A percentile compares a stretch with the other conserved stretches of the same genome.
Evolutionary conservation across 257 asterid species (phyloP).

Genomic region (Misopates orontium): DNA sequence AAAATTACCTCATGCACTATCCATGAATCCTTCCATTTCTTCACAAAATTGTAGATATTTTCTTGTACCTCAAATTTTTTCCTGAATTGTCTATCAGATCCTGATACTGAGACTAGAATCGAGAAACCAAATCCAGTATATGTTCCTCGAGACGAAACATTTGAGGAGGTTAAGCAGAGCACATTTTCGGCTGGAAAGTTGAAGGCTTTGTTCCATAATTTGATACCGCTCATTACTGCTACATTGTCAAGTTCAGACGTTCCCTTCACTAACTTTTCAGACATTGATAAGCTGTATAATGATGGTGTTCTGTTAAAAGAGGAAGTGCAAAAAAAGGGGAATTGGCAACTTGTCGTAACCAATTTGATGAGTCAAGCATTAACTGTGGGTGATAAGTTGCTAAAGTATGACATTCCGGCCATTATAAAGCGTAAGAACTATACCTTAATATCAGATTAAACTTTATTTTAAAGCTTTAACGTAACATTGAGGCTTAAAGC

Average conservation of each 20-base stretch:
- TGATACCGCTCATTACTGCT: conserved; percentile 71
- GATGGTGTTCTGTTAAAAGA: conserved; percentile 54
- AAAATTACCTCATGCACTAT: too few relatives aligned
- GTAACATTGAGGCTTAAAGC: background rate
- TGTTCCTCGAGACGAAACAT: conserved; percentile 88
- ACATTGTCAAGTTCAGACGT: conserved; percentile 67
- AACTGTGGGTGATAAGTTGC: conserved; percentile 61
- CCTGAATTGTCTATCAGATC: conserved; percentile 45
- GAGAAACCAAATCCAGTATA: conserved; percentile 88
- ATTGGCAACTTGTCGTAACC: conserved; percentile 31
- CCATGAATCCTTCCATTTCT: background rate
- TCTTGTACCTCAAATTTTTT: background rate
- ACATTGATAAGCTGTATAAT: conserved; percentile 71
- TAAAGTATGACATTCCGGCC: conserved; percentile 81
- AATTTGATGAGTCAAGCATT: conserved; percentile 43
- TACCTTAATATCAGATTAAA: background rate
- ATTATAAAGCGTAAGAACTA: conserved; percentile 58
- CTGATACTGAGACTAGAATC: conserved; percentile 55
- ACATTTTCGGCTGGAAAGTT: conserved; percentile 79
- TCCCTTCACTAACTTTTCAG: conserved; percentile 75
- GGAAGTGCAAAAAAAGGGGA: conserved; percentile 32
- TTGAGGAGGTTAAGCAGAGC: conserved; percentile 81
- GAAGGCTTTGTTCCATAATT: conserved; percentile 79
- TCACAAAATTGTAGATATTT: background rate
- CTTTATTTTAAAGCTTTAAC: background rate